Percentiles rank a stretch among this genome's conserved stretches.
Evolutionary conservation across 352 stramenopile species (phyloP).

Genomic region (Globisporangium nodosum): DNA sequence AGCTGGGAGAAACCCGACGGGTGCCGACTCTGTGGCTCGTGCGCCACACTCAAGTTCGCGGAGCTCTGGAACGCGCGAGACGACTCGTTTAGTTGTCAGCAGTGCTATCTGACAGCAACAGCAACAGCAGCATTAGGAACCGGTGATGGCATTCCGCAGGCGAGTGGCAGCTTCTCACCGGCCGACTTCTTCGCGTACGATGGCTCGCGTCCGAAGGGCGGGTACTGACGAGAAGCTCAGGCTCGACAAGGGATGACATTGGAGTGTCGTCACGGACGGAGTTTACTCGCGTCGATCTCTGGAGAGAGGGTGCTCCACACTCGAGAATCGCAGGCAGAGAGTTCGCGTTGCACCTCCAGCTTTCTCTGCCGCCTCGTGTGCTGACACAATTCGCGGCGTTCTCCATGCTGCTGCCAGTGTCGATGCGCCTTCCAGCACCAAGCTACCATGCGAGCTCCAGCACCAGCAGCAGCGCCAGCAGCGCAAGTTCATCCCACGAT

Average conservation of each 20-base stretch:
- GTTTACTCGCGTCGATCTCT: no score
- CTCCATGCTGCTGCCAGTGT: no score
- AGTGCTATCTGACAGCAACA: slow-evolving; percentile 26
- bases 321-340: no score
- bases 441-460: no score
- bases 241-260: neutral
- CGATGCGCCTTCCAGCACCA: no score
- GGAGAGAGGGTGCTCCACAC: no score
- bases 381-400: no score
- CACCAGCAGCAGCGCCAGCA: no score
- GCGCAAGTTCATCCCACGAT: no score
- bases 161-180: slow-evolving; percentile 11
- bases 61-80: slow-evolving; percentile 42
- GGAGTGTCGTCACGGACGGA: no score
- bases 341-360: no score
- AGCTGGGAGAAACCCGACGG: slow-evolving; percentile 51
- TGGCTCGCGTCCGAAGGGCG: slow-evolving; percentile 32
- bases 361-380: no score
- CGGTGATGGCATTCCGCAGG: neutral
- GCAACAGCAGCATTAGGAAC: neutral
- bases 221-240: slow-evolving; percentile 1
- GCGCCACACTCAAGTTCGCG: slow-evolving; percentile 30
- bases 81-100: slow-evolving; percentile 39
- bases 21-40: slow-evolving; percentile 38
- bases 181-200: slow-evolving; percentile 42